phyloP scores from a whole-genome alignment of 1,284 basidiomycete species.

The Cryptococcus depauperatus region DNA sequence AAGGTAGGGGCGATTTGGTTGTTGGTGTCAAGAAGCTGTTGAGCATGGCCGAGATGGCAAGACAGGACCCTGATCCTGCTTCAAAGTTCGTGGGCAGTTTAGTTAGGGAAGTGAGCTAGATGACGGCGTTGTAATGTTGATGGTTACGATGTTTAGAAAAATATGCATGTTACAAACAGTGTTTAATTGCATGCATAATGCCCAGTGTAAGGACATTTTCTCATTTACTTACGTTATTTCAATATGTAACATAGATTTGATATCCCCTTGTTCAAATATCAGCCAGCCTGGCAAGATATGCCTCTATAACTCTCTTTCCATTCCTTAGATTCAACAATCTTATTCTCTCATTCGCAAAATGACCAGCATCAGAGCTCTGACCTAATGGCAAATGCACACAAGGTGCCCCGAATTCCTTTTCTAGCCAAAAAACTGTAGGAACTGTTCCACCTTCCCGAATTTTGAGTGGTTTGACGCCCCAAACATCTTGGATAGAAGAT shows the following conservation, averaged over 20 bases:
- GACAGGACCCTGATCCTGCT: conserved; percentile 80
- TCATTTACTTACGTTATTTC: too few species aligned
- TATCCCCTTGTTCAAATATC: conserved; percentile 10
- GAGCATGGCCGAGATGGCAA: conserved; percentile 89
- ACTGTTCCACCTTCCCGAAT: conserved; percentile 88
- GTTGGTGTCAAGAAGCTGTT: conserved; percentile 93
- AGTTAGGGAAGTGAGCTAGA: conserved; percentile 45
- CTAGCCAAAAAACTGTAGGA: conserved; percentile 83
- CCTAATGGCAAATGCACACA: conserved; percentile 44
- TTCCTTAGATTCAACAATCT: conserved; percentile 45
- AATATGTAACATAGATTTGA: too few species aligned
- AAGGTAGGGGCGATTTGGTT: conserved; percentile 52
- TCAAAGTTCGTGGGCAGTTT: conserved; percentile 64
- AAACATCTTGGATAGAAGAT: conserved; percentile 70
- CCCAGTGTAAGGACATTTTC: too few species aligned
- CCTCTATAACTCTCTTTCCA: conserved; percentile 42
- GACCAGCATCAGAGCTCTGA: conserved; percentile 41
- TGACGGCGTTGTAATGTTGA: too few species aligned
- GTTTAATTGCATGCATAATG: too few species aligned
- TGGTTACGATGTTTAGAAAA: too few species aligned
- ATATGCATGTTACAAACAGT: too few species aligned
- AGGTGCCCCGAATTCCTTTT: conserved; percentile 65
- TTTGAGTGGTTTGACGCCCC: conserved; percentile 72
- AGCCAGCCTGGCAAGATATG: conserved; percentile 32
- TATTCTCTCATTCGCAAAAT: conserved; percentile 47